phyloP scores from a whole-genome alignment of 495 filamentous ascomycete genomes.

The Amorphotheca resinae region DNA sequence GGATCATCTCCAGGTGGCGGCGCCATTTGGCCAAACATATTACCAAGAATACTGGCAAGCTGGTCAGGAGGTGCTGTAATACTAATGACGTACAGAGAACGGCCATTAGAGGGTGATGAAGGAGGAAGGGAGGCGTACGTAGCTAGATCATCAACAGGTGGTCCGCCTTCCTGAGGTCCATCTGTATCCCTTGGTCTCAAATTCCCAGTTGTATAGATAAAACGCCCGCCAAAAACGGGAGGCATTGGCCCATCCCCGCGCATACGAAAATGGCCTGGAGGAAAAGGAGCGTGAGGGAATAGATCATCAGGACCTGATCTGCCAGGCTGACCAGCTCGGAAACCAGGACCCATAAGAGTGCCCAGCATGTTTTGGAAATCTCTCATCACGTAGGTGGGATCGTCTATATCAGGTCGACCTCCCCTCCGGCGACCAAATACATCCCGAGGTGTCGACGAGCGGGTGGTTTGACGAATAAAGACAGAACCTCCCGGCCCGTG shows the following conservation, averaged over 20 bases:
- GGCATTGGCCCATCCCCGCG: conserved; percentile 9
- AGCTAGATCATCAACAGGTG: conserved; percentile 16
- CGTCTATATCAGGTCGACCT: not conserved
- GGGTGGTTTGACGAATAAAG: conserved; percentile 11
- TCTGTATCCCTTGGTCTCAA: conserved; percentile 10
- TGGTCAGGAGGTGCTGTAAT: conserved; percentile 19
- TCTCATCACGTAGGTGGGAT: conserved; percentile 17
- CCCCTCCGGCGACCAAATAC: not conserved
- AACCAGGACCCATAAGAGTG: conserved; percentile 18
- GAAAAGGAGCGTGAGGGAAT: conserved; percentile 5
- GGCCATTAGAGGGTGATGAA: conserved; percentile 7
- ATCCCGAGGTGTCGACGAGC: conserved; percentile 1
- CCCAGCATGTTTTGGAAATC: conserved; percentile 22
- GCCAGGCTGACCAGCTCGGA: conserved; percentile 15
- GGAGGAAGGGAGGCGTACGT: conserved; percentile 16
- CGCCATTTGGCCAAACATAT: conserved; percentile 13
- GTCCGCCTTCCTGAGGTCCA: conserved; percentile 9
- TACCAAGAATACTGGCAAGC: conserved; percentile 16
- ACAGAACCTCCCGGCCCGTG: conserved; percentile 36
- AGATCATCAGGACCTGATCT: conserved; percentile 20
- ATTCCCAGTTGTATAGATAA: conserved; percentile 13
- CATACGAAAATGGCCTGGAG: conserved; percentile 1
- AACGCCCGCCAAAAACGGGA: conserved; percentile 10
- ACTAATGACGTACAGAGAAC: conserved; percentile 11
- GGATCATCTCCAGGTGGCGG: conserved; percentile 1